Conservation (phyloP, 1,284 basidiomycete genomes). For the Boletellus deceptivus region DNA sequence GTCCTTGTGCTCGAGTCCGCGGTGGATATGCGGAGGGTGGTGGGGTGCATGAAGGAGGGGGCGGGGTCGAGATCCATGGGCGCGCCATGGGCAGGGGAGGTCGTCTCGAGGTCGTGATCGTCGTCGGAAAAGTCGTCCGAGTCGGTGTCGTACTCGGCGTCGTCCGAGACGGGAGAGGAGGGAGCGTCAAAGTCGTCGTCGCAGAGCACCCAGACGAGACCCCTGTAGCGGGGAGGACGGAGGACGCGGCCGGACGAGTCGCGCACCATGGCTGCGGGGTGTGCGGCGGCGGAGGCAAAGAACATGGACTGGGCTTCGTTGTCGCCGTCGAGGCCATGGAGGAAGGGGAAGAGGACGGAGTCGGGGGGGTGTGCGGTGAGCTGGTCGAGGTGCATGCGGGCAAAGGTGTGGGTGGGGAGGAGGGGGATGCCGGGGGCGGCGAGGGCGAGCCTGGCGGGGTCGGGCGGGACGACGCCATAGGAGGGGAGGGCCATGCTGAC, state of each 20-base stretch:
- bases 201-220: conserved; percentile 72
- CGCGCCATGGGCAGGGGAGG: conserved; percentile 23
- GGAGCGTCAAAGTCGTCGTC: conserved; percentile 55
- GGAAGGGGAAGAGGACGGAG: conserved; percentile 77
- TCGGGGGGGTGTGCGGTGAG: conserved; percentile 70
- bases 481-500: conserved; percentile 8
- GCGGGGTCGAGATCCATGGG: conserved; percentile 29
- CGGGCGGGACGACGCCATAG: conserved; percentile 41
- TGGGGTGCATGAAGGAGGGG: conserved; percentile 53
- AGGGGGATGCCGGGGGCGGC: conserved; percentile 25
- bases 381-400: conserved; percentile 60
- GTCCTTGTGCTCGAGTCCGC: conserved; percentile 20
- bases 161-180: conserved; percentile 22
- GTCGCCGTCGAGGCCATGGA: conserved; percentile 79
- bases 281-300: conserved; percentile 48
- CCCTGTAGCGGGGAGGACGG: conserved; percentile 49
- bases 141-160: conserved; percentile 37
- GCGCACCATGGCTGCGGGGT: conserved; percentile 26
- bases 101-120: conserved; percentile 31
- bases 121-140: conserved; percentile 38
- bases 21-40: conserved; percentile 40
- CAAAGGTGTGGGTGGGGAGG: conserved; percentile 56
- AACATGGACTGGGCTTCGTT: conserved; percentile 76
- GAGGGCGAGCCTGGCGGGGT: conserved; percentile 37
- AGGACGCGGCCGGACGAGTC: conserved; percentile 23